A percentile compares a stretch with the other conserved stretches of the same genome.
These are phyloP conservation scores for Fonsecaea monophora DNA, from an alignment of 2,329 filamentous ascomycete genomes.

Conservation along the genomic window DNA sequence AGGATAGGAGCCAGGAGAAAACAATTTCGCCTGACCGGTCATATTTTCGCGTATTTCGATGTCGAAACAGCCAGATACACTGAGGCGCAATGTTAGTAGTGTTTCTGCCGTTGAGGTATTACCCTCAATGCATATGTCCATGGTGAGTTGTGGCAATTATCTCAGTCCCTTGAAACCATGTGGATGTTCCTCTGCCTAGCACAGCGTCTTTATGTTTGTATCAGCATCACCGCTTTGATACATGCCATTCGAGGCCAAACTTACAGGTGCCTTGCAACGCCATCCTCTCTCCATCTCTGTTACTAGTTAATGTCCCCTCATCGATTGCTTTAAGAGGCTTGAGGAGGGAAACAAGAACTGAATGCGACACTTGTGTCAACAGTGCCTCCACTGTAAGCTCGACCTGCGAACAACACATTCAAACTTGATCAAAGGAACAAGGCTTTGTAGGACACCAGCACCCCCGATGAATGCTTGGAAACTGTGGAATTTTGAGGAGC, in stretches of 20 bases:
- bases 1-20: neutral
- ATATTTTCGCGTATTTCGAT: neutral
- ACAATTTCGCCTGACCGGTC: slow-evolving; percentile 2
- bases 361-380: neutral
- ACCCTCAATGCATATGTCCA: neutral
- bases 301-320: neutral
- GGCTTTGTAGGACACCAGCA: neutral
- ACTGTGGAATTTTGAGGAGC: neutral
- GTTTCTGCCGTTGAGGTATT: neutral
- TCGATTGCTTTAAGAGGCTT: neutral
- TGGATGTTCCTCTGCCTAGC: neutral
- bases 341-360: neutral
- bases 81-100: neutral
- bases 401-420: neutral
- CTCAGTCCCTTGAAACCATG: neutral
- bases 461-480: neutral
- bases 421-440: neutral
- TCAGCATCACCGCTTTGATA: neutral
- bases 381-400: neutral
- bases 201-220: neutral
- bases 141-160: neutral
- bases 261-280: neutral
- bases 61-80: neutral
- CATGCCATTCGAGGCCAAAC: neutral
- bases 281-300: neutral